Evolutionary conservation across 2,329 filamentous ascomycete species (phyloP), one percentile per base, ranked within the genome.

Genomic region (Colletotrichum navitas): DNA sequence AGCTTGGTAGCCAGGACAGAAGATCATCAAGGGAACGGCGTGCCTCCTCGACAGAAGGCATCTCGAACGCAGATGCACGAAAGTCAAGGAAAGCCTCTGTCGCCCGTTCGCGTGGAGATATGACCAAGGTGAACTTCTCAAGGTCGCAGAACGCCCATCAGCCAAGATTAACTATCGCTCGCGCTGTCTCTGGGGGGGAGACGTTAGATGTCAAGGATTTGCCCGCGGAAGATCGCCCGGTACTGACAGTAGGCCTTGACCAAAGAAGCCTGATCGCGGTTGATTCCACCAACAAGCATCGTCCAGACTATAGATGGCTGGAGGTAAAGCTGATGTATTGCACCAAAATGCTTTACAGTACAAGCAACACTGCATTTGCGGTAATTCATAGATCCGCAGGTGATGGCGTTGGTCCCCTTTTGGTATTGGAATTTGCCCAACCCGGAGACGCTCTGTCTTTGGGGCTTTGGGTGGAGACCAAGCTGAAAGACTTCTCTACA

Each of bases 291-390:
- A n/a, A 26, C 11, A 18, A 51, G 43, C 16, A 16, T 5, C 56
- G 24, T 36, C 49, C 52, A n/a, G 54, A 54, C 4, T 61, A 56
- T 16, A 34, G 39, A 7, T 72, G 70, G 70, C 34, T 72, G 5
- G 70, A 71, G 1, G 61, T 63, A 14, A 72, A 66, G 41, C 12
- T 71, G 18, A 62, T 45, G 21, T 51, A 26, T 5, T 72, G 70
- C 21, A 6, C 5, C 8, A 51, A n/a, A 24, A 52, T 72, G 16
- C 1, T 4, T 16, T 62, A 66, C 16, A 41, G 54, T 5, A 16
- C 32, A 24, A 34, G 5, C 0, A 29, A n/a, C 21, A 26, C 56
- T 26, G 49, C 47, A 7, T 1, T 65, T 14, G 61, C 26, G 36
- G 34, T 3, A 0, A 39, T 71, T 39, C 39, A n/a, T 3, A 56